phyloP scores from a whole-genome alignment of 768 basidiomycete genomes.

The Suillus fuscotomentosus region DNA sequence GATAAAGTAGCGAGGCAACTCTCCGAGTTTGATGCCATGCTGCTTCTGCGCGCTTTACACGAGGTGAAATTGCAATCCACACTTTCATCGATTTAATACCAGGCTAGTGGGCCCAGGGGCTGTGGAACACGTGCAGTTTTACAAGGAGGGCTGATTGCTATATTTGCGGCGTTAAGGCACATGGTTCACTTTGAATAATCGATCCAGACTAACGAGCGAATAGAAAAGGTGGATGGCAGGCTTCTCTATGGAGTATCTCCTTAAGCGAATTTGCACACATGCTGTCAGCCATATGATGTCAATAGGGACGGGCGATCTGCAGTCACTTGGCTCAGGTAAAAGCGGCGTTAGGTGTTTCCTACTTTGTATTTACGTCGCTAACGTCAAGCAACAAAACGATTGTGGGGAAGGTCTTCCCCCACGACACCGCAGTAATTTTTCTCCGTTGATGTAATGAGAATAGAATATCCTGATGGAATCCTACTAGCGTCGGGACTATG shows the following conservation, averaged over 20 bases:
- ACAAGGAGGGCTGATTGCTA: neutral
- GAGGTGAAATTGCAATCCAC: constrained; percentile 1
- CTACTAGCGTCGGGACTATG: constrained; percentile 5
- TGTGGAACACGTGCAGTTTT: constrained; percentile 1
- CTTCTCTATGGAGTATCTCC: neutral
- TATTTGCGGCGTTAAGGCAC: constrained; percentile 3
- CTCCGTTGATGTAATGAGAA: neutral
- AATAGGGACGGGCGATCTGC: constrained; percentile 2
- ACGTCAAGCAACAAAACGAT: neutral
- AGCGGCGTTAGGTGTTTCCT: constrained; percentile 4
- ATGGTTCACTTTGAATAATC: neutral
- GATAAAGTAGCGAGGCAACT: constrained; percentile 4
- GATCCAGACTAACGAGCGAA: neutral
- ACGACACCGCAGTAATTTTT: neutral
- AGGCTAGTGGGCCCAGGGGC: constrained; percentile 1
- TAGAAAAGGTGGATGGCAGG: neutral
- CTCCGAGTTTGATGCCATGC: constrained; percentile 5
- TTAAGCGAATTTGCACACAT: neutral
- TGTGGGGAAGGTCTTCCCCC: constrained; percentile 2
- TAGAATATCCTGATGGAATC: neutral
- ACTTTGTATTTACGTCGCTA: constrained; percentile 2
- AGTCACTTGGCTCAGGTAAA: neutral
- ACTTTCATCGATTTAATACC: neutral
- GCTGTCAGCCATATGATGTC: neutral
- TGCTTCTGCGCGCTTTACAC: constrained; percentile 4